Evolutionary conservation across 2,329 filamentous ascomycete genomes (phyloP).

Genomic region (Kalaharituber pfeilii): DNA sequence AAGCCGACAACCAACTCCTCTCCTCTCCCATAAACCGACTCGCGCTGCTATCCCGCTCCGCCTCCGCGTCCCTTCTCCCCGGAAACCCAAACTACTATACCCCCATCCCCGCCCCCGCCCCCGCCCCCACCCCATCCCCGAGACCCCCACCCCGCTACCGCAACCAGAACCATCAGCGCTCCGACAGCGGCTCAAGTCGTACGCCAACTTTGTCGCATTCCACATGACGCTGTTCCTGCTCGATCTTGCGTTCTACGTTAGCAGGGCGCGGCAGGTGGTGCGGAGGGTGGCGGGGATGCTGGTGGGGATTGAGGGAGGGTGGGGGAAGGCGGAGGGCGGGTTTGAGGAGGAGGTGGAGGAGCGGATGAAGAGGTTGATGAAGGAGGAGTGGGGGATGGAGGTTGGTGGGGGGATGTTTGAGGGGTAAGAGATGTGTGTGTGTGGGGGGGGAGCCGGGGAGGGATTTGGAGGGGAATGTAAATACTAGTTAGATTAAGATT

Average conservation of each 20-base stretch:
- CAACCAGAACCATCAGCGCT: too few species aligned
- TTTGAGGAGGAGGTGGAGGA: conserved; percentile 92
- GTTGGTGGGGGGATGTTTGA: conserved; percentile 79
- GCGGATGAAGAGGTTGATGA: conserved; percentile 71
- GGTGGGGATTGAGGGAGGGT: too few species aligned
- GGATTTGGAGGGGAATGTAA: too few species aligned
- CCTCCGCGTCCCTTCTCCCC: conserved; percentile 51
- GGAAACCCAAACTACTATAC: conserved; percentile 29
- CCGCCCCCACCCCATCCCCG: background rate
- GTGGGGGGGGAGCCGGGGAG: too few species aligned
- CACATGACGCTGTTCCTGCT: conserved; percentile 54
- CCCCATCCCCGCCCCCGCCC: background rate
- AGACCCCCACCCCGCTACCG: conserved; percentile 31
- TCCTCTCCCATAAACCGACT: conserved; percentile 78
- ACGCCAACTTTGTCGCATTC: conserved; percentile 67
- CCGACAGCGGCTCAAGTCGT: conserved; percentile 52
- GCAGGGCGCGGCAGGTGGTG: conserved; percentile 57
- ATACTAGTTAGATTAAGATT: too few species aligned
- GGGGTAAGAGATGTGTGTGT: conserved; percentile 35
- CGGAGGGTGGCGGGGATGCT: background rate
- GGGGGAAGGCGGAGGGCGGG: conserved; percentile 37
- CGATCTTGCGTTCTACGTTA: conserved; percentile 70
- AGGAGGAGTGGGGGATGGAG: conserved; percentile 71
- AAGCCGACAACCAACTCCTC: conserved; percentile 81
- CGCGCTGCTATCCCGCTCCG: conserved; percentile 54